Evolutionary conservation across 1,139 yeast genomes (phyloP).

Genomic region (Starmera stellimalicola): DNA sequence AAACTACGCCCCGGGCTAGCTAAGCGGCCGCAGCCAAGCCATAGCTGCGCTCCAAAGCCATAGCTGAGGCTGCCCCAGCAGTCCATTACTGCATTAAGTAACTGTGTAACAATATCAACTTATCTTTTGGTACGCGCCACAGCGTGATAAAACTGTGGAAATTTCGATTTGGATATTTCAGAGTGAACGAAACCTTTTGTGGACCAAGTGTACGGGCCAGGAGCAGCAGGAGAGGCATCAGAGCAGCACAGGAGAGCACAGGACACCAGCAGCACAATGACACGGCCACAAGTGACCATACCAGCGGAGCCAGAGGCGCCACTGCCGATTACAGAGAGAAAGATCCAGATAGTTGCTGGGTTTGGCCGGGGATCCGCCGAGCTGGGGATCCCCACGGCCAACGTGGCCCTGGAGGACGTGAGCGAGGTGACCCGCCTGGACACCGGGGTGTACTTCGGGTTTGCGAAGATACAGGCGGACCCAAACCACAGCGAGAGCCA

Average conservation of each 20-base stretch:
- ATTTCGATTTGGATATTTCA: too few species aligned
- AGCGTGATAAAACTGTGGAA: too few species aligned
- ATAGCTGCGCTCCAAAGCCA: too few species aligned
- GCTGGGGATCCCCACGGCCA: conserved; percentile 93
- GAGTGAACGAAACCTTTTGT: too few species aligned
- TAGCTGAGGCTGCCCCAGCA: too few species aligned
- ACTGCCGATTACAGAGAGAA: conserved; percentile 50
- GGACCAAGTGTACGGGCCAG: too few species aligned
- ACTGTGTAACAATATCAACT: too few species aligned
- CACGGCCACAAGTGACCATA: conserved; percentile 19
- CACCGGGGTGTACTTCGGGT: conserved; percentile 91
- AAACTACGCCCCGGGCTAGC: too few species aligned
- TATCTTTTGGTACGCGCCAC: too few species aligned
- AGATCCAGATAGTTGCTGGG: conserved; percentile 64
- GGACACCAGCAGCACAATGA: conserved; percentile 7
- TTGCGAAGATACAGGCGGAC: conserved; percentile 33
- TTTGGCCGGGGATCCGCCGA: conserved; percentile 94
- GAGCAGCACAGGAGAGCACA: background rate
- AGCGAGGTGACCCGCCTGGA: conserved; percentile 35
- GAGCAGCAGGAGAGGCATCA: too few species aligned
- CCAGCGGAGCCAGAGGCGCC: conserved; percentile 49
- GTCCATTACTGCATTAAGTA: too few species aligned
- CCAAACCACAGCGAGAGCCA: conserved; percentile 11
- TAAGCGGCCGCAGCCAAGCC: too few species aligned
- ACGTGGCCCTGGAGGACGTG: conserved; percentile 55